Evolutionary conservation across 768 basidiomycete genomes (phyloP).

Genomic region (Tulasnella sp.): DNA sequence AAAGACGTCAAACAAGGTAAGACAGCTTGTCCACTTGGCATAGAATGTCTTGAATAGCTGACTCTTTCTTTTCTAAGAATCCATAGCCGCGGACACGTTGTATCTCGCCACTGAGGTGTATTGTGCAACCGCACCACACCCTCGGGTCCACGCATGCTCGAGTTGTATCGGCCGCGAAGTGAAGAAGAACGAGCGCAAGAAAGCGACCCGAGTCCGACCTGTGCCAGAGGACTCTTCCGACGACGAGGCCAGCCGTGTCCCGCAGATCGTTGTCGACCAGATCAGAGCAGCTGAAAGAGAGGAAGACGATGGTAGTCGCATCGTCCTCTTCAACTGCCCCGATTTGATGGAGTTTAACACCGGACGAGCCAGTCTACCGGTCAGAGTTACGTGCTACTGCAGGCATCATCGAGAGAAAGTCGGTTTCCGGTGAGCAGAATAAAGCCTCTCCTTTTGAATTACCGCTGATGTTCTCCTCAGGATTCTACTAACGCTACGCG

Average conservation of each 20-base stretch:
- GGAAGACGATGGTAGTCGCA: conserved; percentile 41
- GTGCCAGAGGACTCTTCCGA: conserved; percentile 48
- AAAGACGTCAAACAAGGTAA: conserved; percentile 77
- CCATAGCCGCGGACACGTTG: conserved; percentile 58
- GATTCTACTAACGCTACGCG: conserved; percentile 78
- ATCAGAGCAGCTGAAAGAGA: conserved; percentile 17
- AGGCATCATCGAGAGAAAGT: conserved; percentile 96
- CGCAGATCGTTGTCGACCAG: conserved; percentile 1
- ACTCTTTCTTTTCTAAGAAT: conserved; percentile 40
- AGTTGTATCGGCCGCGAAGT: conserved; percentile 86
- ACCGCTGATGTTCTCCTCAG: conserved; percentile 31
- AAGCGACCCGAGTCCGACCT: conserved; percentile 75
- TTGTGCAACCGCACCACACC: conserved; percentile 72
- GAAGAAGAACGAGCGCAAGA: conserved; percentile 82
- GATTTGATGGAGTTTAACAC: conserved; percentile 81
- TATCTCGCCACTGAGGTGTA: conserved; percentile 65
- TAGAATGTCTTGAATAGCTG: conserved; percentile 25
- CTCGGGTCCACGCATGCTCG: conserved; percentile 71
- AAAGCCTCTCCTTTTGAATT: not conserved
- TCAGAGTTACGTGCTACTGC: conserved; percentile 96
- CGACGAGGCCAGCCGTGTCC: conserved; percentile 49
- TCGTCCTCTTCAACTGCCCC: conserved; percentile 93
- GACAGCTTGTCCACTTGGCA: conserved; percentile 25
- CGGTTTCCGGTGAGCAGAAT: conserved; percentile 52
- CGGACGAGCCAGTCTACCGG: conserved; percentile 82